A percentile compares a stretch with the other conserved stretches of the same genome.
phyloP scores from a whole-genome alignment of 2,329 filamentous ascomycete genomes.

The Pseudogymnoascus sp. region DNA sequence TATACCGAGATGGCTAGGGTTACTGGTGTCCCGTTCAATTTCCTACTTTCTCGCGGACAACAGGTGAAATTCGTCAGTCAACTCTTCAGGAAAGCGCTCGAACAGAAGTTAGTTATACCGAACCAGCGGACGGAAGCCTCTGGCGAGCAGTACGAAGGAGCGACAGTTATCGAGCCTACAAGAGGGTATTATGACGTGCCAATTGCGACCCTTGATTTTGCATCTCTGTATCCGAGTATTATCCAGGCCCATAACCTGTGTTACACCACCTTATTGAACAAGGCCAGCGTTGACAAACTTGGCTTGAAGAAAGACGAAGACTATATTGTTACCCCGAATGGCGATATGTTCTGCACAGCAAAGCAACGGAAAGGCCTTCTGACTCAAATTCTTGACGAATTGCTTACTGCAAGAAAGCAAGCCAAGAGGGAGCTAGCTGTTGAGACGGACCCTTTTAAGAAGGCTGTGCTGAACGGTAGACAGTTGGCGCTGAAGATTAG shows the following conservation, averaged over 20 bases:
- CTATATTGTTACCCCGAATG: conserved; percentile 92
- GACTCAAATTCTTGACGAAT: conserved; percentile 89
- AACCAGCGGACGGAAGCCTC: conserved; percentile 63
- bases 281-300: conserved; percentile 65
- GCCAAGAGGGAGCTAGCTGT: conserved; percentile 83
- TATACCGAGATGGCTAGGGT: conserved; percentile 99
- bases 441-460: conserved; percentile 94
- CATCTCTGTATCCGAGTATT: conserved; percentile 95
- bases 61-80: conserved; percentile 98
- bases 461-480: conserved; percentile 93
- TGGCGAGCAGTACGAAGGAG: conserved; percentile 93
- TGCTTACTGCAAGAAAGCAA: conserved; percentile 84
- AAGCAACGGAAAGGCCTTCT: conserved; percentile 87
- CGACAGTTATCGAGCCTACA: conserved; percentile 92
- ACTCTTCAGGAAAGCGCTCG: conserved; percentile 85
- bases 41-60: conserved; percentile 80
- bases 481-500: conserved; percentile 94
- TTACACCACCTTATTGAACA: conserved; percentile 87
- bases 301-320: conserved; percentile 79
- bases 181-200: conserved; percentile 92
- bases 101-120: conserved; percentile 89
- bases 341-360: conserved; percentile 81
- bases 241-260: conserved; percentile 98
- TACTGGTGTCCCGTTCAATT: conserved; percentile 96
- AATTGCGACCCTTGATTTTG: conserved; percentile 95